Conservation (phyloP, 148 eudicot species). For the Chenopodium formosanum region DNA sequence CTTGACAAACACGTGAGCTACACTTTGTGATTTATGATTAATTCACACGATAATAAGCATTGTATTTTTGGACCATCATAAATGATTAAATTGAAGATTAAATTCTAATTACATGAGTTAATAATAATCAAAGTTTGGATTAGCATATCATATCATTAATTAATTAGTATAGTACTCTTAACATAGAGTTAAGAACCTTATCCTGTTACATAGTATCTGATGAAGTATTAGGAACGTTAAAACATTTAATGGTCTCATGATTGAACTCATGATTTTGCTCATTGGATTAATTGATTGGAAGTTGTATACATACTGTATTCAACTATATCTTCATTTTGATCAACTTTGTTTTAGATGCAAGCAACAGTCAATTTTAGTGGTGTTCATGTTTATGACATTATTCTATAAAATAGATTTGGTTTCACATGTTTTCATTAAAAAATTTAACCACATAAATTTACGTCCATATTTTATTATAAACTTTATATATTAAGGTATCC, state of each 20-base stretch:
- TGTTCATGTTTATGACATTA: not conserved
- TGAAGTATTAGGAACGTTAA: conserved; percentile 14
- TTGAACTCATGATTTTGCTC: not conserved
- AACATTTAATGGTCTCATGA: conserved; percentile 15
- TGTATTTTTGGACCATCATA: not conserved
- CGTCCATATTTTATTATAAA: not conserved
- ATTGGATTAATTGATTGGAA: not conserved
- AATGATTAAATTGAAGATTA: not conserved
- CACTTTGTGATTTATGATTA: conserved; percentile 10
- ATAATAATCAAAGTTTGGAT: not conserved
- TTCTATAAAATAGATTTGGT: not conserved
- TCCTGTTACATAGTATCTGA: conserved; percentile 16
- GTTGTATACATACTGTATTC: not conserved
- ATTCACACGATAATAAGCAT: not conserved
- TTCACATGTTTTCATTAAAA: not conserved
- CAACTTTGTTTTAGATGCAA: conserved; percentile 8
- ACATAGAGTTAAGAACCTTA: conserved; percentile 10
- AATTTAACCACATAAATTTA: not conserved
- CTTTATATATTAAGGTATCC: no score
- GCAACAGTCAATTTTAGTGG: not conserved
- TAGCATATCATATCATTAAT: not conserved
- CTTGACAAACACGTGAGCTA: conserved; percentile 7
- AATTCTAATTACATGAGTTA: not conserved
- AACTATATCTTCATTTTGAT: not conserved
- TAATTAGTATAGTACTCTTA: not conserved